phyloP scores from a whole-genome alignment of 768 basidiomycete genomes.

The Coprinopsis sp. region DNA sequence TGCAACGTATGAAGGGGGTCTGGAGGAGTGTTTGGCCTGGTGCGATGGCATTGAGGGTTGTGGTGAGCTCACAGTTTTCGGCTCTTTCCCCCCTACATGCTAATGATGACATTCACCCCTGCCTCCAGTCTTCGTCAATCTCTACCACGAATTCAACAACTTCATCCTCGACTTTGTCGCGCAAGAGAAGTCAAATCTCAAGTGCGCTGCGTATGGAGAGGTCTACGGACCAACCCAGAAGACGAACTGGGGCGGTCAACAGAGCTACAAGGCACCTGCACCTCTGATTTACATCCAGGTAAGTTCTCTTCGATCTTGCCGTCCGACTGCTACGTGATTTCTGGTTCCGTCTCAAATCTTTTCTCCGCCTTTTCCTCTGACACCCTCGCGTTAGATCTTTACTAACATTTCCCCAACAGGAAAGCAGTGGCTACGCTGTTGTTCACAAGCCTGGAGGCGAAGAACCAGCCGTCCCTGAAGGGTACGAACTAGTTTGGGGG shows the following conservation, averaged over 20 bases:
- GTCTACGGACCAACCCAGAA: constrained; percentile 40
- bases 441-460: constrained; percentile 20
- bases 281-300: constrained; percentile 39
- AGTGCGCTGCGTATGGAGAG: constrained; percentile 44
- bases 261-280: constrained; percentile 28
- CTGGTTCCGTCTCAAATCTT: no score
- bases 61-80: no score
- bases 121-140: constrained; percentile 40
- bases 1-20: no score
- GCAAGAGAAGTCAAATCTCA: constrained; percentile 38
- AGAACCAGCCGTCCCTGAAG: constrained; percentile 30
- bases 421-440: constrained; percentile 38
- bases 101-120: no score
- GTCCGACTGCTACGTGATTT: no score
- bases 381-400: no score
- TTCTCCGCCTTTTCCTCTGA: no score
- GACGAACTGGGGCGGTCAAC: constrained; percentile 40
- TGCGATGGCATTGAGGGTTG: no score
- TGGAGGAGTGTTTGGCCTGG: no score
- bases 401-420: no score
- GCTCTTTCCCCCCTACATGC: no score
- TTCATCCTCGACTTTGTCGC: constrained; percentile 34
- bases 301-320: no score
- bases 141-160: constrained; percentile 49
- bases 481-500: constrained; percentile 39